Evolutionary conservation across 208 protist species (phyloP), one percentile per base, ranked within the genome.

Genomic region (Naegleria lovaniensis): DNA sequence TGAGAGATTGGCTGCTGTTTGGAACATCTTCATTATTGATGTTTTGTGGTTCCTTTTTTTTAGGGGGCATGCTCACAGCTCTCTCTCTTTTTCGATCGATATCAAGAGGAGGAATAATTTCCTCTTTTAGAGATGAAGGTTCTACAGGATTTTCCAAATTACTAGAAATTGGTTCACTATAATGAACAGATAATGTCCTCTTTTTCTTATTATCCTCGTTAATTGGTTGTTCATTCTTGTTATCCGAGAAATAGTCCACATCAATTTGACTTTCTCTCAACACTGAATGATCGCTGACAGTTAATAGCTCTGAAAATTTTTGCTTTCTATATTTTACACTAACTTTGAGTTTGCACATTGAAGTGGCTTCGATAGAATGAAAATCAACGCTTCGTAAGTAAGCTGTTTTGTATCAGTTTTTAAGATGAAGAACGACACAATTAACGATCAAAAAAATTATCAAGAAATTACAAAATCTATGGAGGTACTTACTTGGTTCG

Each of bases 251-350:
- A 25, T 79, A 79, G 36, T 79, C 67, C 29, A 36, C 25, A 36
- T 79, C 67, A 36, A 79, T 79, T 79, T 79, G 67, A 79, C 67
- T 79, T 79, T 79, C 67, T 79, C 25, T 79, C 9, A 79, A 13
- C 4, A 79, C 67, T 36, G 67, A 79, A 36, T 79, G 16, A 36
- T 36, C 29, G n/a, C 36, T 29, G 7, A n/a, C 9, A 36, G 16
- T 79, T 33, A 36, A 36, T 29, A 79, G n/a, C 29, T 79, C 67
- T 25, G 29, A 36, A 79, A 79, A 13, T 13, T 29, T 79, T 79
- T 79, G 67, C 36, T 79, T 79, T 79, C 67, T 79, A 36, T 79
- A 79, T 79, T 79, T 79, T 79, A 79, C 67, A 79, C 67, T 79
- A 36, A 79, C 9, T 79, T 79, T 79, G 6, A 79, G 19, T 79